Evolutionary conservation across 2,329 filamentous ascomycete species (phyloP), one percentile per base, ranked within the genome.

Genomic region (Parafenestella ontariensis): DNA sequence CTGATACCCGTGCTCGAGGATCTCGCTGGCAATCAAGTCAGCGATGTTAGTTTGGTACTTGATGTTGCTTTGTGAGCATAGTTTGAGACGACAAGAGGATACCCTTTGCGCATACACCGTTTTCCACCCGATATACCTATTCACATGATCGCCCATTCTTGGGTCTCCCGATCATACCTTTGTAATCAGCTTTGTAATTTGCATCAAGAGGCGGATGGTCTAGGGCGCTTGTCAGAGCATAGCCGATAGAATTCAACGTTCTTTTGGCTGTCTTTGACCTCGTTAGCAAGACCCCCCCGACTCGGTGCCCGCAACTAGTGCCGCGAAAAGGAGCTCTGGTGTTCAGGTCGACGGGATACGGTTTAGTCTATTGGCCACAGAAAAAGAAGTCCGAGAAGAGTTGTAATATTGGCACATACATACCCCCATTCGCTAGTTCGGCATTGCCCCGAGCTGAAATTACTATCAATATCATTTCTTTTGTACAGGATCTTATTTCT

Each of bases 1-100:
- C 83, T 99, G 69, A 98, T 99, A 76, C 95, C 95, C 48, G 95
- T 99, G 69, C 91, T 99, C 64, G 95, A 99, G 83, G 95, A 99
- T 78, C 84, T 99, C 73, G 94, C 95, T 59, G 89, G 90, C 65
- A 78, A 88, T 56, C 90, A 94, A 75, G 95, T 99, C 58, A 87
- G 89, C 78, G 95, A 99, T 78, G 95, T 99, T 76, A 98, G 94
- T 82, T 83, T 99, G 71, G 95, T 99, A 69, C 88, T 99, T 70
- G 95, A 99, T 81, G 94, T 98, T 70, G 80, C 85, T 56, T 78
- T 89, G 76, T 89, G 81, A 79, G 68, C 60, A 45, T 34, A 34
- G 13, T 15, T 54, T 36, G 49, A 26, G 39, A 58, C 42, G 59
- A 59, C 52, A 53, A 58, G 56, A 60, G 57, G 57, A 66, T 65